Conservation (phyloP, 441 rosid species). For the Euphorbia celastroides region DNA sequence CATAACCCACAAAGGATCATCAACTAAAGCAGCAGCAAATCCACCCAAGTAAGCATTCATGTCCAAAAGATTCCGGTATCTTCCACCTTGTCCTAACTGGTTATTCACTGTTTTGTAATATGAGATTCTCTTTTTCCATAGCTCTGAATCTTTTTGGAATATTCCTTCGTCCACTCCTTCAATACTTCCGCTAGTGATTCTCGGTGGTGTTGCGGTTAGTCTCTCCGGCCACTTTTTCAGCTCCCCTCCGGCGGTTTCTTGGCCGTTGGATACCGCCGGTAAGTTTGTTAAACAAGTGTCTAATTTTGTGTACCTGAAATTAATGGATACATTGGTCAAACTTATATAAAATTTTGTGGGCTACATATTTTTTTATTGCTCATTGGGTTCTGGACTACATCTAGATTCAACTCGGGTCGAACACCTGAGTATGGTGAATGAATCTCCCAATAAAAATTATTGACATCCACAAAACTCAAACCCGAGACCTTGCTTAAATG, state of each 20-base stretch:
- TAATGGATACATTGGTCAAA: no score
- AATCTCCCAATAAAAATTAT: no score
- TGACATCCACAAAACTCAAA: no score
- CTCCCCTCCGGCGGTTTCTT: constrained; percentile 80
- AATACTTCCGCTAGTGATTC: constrained; percentile 59
- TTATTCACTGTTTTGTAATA: constrained; percentile 51
- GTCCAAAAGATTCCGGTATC: constrained; percentile 88
- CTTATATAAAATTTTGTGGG: no score
- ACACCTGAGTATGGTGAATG: no score
- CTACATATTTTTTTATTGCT: no score
- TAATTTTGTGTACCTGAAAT: constrained; percentile 58
- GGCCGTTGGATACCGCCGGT: constrained; percentile 71
- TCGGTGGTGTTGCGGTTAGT: constrained; percentile 65
- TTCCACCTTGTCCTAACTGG: constrained; percentile 48
- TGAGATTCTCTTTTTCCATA: constrained; percentile 62
- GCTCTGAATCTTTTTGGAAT: constrained; percentile 55
- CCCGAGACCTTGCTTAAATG: no score
- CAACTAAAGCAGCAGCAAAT: constrained; percentile 63
- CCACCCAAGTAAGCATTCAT: constrained; percentile 92
- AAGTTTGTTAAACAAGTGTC: constrained; percentile 79
- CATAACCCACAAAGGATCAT: constrained; percentile 87
- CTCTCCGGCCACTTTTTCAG: constrained; percentile 86
- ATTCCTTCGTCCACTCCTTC: constrained; percentile 55
- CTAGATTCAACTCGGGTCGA: no score
- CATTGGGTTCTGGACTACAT: no score